These are phyloP conservation scores for Berberis vulgaris DNA, from an alignment of 164 flowering plant species.

Conservation along the genomic window DNA sequence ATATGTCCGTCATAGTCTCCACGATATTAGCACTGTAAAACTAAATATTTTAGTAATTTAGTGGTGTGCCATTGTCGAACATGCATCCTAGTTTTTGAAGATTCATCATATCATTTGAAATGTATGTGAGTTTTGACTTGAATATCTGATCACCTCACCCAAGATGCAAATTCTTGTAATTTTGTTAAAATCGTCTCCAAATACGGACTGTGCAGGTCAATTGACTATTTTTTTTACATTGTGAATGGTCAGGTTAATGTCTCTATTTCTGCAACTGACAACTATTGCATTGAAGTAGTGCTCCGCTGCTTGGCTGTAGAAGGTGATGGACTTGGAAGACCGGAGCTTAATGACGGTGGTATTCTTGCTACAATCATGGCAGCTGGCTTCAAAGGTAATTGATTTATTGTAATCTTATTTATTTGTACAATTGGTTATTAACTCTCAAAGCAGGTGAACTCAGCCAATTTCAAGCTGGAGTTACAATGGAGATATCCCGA, in stretches of 20 bases:
- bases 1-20: too few relatives aligned
- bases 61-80: too few relatives aligned
- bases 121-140: too few relatives aligned
- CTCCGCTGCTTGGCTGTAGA: constrained; percentile 78
- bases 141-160: too few relatives aligned
- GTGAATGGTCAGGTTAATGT: constrained; percentile 55
- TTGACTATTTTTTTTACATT: not conserved
- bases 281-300: constrained; percentile 65
- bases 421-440: not conserved
- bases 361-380: constrained; percentile 72
- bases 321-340: constrained; percentile 77
- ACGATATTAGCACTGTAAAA: too few relatives aligned
- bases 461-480: constrained; percentile 74
- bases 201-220: not conserved
- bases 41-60: too few relatives aligned
- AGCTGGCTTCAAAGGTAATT: constrained; percentile 87
- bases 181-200: too few relatives aligned
- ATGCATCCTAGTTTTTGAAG: too few relatives aligned
- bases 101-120: too few relatives aligned
- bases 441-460: constrained; percentile 64
- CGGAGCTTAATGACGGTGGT: constrained; percentile 73
- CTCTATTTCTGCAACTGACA: constrained; percentile 46
- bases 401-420: not conserved
- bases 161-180: too few relatives aligned
- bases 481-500: constrained; percentile 84